Conservation (phyloP, 129 eudicot species). For the Flaveria linearis region DNA sequence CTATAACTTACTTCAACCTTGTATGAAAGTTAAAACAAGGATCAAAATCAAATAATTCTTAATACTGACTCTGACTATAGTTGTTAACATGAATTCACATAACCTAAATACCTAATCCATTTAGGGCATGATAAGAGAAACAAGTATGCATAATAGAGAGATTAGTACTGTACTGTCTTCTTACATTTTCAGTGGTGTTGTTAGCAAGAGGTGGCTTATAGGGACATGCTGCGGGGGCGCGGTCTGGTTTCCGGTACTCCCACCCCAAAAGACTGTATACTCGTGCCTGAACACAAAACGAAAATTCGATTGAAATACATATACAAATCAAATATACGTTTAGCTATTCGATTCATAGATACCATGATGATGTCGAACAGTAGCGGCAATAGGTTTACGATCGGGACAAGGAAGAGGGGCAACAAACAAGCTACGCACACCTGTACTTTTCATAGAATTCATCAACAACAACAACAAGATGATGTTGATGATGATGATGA, state of each 20-base stretch:
- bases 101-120: neutral
- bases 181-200: constrained; percentile 38
- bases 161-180: neutral
- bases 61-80: neutral
- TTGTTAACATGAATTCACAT: neutral
- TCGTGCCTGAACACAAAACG: constrained; percentile 44
- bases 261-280: constrained; percentile 62
- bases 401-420: constrained; percentile 79
- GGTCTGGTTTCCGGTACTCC: constrained; percentile 73
- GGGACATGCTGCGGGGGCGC: constrained; percentile 75
- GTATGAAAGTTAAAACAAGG: neutral
- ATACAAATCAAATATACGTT: neutral
- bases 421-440: constrained; percentile 71
- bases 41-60: neutral
- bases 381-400: constrained; percentile 64
- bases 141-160: neutral
- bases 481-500: too few species aligned
- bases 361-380: constrained; percentile 64
- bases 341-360: constrained; percentile 23
- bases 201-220: constrained; percentile 56
- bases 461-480: neutral
- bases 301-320: neutral
- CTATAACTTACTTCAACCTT: neutral
- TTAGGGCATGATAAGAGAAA: neutral
- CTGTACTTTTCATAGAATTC: constrained; percentile 22